Evolutionary conservation across 495 filamentous ascomycete species (phyloP), one percentile per base, ranked within the genome.

Genomic region (Chlorociboria aeruginascens): DNA sequence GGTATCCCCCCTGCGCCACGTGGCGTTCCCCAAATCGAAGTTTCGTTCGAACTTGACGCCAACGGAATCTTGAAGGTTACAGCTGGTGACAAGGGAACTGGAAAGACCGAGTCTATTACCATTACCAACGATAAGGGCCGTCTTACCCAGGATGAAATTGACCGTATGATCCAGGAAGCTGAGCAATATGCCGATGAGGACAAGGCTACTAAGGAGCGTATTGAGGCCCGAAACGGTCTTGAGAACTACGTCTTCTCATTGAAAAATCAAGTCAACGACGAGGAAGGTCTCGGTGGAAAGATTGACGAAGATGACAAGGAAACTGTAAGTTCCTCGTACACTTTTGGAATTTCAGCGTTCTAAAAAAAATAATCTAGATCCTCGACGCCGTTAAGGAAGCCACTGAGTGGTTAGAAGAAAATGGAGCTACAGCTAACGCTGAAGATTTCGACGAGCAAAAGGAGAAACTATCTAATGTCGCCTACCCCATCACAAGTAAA

Each of bases 381-480:
- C 70, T 96, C 55, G 87, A 95, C 48, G 92, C 92, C 53, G 84
- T 99, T 70, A 97, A 96, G 84, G 92, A 97, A 72, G 74, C 89
- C 47, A 82, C 81, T 52, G 93, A 96, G 62, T 99, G 92, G 92
- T 82, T 98, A 42, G 90, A 97, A 57, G 89, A 96, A 79, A 92
- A 96, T 71, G 89, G 79, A 52, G 77, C 78, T 50, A 84, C 84
- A 43, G 92, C 92, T 49, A 78, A 74, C 51, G 73, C 81, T 45
- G 93, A 97, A 74, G 92, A 97, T 72, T 96, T 96, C 58, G 87
- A 95, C 66, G 92, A 99, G 79, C 89, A 97, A 73, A 94, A 90
- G 77, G 90, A 99, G 83, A 95, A 95, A 75, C 80, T 99, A 54
- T 90, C 84, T 59, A 81, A 82, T 68, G 85, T 96, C 47, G 92